Conservation (phyloP, 1,284 basidiomycete species). For the Wolfiporia cocos region DNA sequence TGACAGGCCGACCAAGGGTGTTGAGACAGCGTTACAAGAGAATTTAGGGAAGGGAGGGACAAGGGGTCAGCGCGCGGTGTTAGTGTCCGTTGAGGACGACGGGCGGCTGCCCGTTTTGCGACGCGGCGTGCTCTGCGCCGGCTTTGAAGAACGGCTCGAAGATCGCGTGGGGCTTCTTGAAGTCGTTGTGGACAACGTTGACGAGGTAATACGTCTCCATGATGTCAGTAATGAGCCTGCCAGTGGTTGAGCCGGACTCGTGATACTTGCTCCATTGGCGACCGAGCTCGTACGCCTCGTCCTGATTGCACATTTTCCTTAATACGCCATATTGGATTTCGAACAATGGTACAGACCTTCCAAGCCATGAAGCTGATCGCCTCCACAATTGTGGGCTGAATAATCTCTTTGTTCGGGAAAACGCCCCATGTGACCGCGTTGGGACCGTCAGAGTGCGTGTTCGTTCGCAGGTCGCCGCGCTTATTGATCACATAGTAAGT, state of each 20-base stretch:
- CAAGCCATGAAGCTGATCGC: conserved; percentile 95
- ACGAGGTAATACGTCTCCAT: conserved; percentile 88
- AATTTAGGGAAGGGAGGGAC: neutral
- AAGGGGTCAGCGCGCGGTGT: neutral
- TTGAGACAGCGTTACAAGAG: neutral
- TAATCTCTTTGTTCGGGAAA: conserved; percentile 96
- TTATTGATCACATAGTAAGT: conserved; percentile 97
- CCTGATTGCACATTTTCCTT: conserved; percentile 37
- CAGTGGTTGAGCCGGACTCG: conserved; percentile 70
- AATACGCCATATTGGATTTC: neutral
- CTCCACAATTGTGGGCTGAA: conserved; percentile 98
- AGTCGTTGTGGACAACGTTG: conserved; percentile 98
- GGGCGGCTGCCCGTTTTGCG: conserved; percentile 20
- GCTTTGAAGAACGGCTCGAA: conserved; percentile 83
- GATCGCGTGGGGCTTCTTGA: conserved; percentile 79
- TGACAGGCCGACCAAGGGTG: conserved; percentile 19
- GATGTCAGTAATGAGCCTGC: conserved; percentile 71
- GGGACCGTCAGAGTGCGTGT: conserved; percentile 87
- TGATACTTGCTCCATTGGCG: conserved; percentile 92
- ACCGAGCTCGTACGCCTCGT: conserved; percentile 96
- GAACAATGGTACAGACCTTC: conserved; percentile 56
- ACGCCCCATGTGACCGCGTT: conserved; percentile 99
- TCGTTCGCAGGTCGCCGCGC: conserved; percentile 89
- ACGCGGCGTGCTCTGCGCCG: conserved; percentile 51
- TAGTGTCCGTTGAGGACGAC: conserved; percentile 17